Percentiles rank a stretch among this genome's conserved stretches.
phyloP scores from a whole-genome alignment of 208 protist species.

The Willaertia magna region DNA sequence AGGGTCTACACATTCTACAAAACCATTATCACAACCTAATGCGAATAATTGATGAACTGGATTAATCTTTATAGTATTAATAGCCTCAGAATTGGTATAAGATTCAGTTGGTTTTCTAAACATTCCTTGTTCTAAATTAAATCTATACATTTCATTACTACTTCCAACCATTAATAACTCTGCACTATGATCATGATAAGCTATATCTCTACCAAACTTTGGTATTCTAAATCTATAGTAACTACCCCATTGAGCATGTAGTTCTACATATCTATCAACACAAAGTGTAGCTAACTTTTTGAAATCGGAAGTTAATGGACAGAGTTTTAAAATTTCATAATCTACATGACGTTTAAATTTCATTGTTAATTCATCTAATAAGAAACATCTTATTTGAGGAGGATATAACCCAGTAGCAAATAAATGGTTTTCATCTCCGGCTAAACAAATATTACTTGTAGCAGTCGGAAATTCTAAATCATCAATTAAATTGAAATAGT shows the following conservation, averaged over 20 bases:
- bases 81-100: neutral
- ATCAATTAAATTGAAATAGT: conserved; percentile 2
- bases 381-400: neutral
- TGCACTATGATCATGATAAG: conserved; percentile 49
- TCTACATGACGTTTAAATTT: neutral
- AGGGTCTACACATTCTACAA: conserved; percentile 59
- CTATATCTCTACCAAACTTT: conserved; percentile 56
- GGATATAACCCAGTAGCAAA: neutral
- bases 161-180: conserved; percentile 58
- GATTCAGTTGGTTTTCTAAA: neutral
- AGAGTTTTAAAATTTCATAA: neutral
- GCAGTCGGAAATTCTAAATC: conserved; percentile 1
- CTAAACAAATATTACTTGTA: neutral
- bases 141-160: conserved; percentile 54
- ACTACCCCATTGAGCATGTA: conserved; percentile 60
- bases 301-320: conserved; percentile 60
- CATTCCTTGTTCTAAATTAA: conserved; percentile 58
- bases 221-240: conserved; percentile 60
- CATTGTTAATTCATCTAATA: conserved; percentile 1
- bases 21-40: conserved; percentile 52
- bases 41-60: conserved; percentile 41
- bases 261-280: conserved; percentile 55
- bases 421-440: neutral
- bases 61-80: conserved; percentile 6
- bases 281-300: conserved; percentile 64